Evolutionary conservation across 2,329 filamentous ascomycete genomes (phyloP).

Genomic region (Stemphylium beticola): DNA sequence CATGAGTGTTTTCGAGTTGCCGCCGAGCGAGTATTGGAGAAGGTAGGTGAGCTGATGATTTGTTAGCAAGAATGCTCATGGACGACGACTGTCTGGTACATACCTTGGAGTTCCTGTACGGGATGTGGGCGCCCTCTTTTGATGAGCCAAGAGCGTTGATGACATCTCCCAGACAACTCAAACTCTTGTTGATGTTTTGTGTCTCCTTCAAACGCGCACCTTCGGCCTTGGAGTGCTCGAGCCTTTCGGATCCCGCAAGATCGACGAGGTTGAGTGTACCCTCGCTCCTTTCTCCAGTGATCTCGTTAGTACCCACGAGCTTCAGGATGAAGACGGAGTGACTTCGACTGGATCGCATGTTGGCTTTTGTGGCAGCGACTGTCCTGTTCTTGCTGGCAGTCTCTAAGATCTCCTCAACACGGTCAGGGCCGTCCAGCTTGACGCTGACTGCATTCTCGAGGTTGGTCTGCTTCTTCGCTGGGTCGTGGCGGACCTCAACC

Average conservation of each 20-base stretch:
- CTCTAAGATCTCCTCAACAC: slow-evolving; percentile 79
- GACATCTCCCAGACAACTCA: slow-evolving; percentile 91
- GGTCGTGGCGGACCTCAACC: slow-evolving; percentile 88
- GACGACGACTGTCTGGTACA: slow-evolving; percentile 32
- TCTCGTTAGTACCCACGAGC: slow-evolving; percentile 68
- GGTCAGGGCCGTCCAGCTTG: slow-evolving; percentile 75
- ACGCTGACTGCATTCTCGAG: slow-evolving; percentile 82
- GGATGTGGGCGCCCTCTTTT: slow-evolving; percentile 78
- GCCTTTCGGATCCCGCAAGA: slow-evolving; percentile 87
- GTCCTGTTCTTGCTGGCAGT: slow-evolving; percentile 85
- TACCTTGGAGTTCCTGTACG: slow-evolving; percentile 94
- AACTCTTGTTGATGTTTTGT: slow-evolving; percentile 94
- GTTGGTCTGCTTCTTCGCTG: slow-evolving; percentile 77
- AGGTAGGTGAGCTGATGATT: slow-evolving; percentile 77
- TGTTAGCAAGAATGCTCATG: slow-evolving; percentile 11
- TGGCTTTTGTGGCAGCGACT: slow-evolving; percentile 96
- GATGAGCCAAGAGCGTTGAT: slow-evolving; percentile 90
- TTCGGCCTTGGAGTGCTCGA: slow-evolving; percentile 85
- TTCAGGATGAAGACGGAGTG: slow-evolving; percentile 95
- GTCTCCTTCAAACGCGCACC: slow-evolving; percentile 91
- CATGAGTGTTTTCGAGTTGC: slow-evolving; percentile 98
- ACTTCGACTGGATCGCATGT: slow-evolving; percentile 90
- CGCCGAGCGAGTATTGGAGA: slow-evolving; percentile 90
- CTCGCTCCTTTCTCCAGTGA: slow-evolving; percentile 84
- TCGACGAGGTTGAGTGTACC: slow-evolving; percentile 96